Base-by-base conservation (phyloP, 371 early-diverging fungal genomes). In the Mucor mucedo region DNA sequence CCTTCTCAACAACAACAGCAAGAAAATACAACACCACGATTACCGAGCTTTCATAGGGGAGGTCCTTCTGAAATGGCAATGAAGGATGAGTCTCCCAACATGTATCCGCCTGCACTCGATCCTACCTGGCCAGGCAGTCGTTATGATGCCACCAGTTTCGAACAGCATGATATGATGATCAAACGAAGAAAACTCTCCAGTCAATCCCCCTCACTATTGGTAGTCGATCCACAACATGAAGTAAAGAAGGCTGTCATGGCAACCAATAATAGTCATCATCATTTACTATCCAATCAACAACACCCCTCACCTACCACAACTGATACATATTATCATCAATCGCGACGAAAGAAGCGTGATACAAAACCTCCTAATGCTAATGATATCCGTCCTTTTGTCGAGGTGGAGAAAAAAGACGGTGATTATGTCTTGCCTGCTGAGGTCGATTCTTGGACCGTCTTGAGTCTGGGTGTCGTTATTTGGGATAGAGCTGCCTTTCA, bases 401-500 rank as follows among this genome's bases (percentile, higher is more conserved):
- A 75, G n/a, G 83, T 92, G 10, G 83, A 85, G 30, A 71, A 70
- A 62, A 82, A 80, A 44, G 59, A 78, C 9, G 94, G 96, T 5
- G 75, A 77, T 30, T 84, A 89, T 42, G 82, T 89, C 21, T 71
- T 95, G 29, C 96, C 96, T 3, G 83, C 93, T 21, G 83, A 87
- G 49, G 78, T 92, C 8, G 96, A 94, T 14, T 86, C 91, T 28
- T 80, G 92, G 50, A 93, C 92, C 4, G 78, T 95, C 28, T 66
- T 86, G 11, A 66, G 55, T 39, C 76, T 93, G 11, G 96, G 96
- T 10, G 75, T 68, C 38, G 87, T 96, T 4, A 84, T 92, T 3
- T 84, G 79, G 70, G 91, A 91, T 44, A 85, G 90, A 13, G 88
- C 89, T 38, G 81, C 87, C 3, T 96, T 90, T 72, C 95, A 96